Evolutionary conservation across 2,329 filamentous ascomycete species (phyloP).

Genomic region (Ceratocystis destructans): DNA sequence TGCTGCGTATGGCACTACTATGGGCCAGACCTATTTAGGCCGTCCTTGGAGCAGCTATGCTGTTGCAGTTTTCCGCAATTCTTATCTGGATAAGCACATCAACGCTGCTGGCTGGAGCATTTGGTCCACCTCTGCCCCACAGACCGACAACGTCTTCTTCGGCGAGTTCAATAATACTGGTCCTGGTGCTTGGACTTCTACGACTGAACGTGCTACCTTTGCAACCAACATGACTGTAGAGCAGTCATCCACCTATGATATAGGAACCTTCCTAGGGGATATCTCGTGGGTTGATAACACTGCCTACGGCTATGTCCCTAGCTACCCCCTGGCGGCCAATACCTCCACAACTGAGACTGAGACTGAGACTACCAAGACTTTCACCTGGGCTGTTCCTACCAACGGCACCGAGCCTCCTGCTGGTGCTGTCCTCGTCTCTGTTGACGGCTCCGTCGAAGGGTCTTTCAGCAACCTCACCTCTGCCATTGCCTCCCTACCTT

Average conservation of each 20-base stretch:
- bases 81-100: slow-evolving; percentile 40
- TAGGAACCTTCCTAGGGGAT: slow-evolving; percentile 29
- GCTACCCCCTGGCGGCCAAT: slow-evolving; percentile 24
- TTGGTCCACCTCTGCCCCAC: slow-evolving; percentile 38
- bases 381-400: slow-evolving; percentile 24
- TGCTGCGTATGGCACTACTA: slow-evolving; percentile 7
- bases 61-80: slow-evolving; percentile 37
- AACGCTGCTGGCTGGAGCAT: slow-evolving; percentile 44
- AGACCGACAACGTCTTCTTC: slow-evolving; percentile 40
- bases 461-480: slow-evolving; percentile 25
- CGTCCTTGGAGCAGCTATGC: slow-evolving; percentile 36
- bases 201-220: slow-evolving; percentile 38
- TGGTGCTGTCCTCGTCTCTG: slow-evolving; percentile 31
- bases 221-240: slow-evolving; percentile 25
- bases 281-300: slow-evolving; percentile 31
- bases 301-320: slow-evolving; percentile 29
- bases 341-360: slow-evolving; percentile 9
- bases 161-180: slow-evolving; percentile 49
- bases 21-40: slow-evolving; percentile 34
- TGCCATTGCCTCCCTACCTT: slow-evolving; percentile 22
- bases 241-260: slow-evolving; percentile 21
- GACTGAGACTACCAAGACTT: background rate
- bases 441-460: slow-evolving; percentile 22
- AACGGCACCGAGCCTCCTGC: slow-evolving; percentile 30
- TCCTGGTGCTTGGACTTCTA: slow-evolving; percentile 30